These are phyloP conservation scores for Microsporum canis DNA, from an alignment of 2,329 filamentous ascomycete species.

Conservation along the genomic window DNA sequence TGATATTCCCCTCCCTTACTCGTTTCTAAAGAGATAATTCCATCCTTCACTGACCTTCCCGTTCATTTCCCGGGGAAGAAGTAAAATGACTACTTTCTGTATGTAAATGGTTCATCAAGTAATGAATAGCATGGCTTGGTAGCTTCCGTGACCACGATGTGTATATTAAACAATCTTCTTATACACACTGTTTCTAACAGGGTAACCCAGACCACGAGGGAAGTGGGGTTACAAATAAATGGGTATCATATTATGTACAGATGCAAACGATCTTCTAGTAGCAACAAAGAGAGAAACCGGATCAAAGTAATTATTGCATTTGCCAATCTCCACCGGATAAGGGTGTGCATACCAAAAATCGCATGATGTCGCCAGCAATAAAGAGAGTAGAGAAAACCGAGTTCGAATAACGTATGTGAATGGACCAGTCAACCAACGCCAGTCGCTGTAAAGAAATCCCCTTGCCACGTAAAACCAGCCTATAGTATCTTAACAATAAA, in stretches of 20 bases:
- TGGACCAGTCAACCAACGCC: neutral
- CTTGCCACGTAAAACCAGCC: neutral
- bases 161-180: neutral
- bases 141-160: neutral
- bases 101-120: neutral
- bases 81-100: neutral
- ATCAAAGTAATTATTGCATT: neutral
- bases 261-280: neutral
- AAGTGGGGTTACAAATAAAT: neutral
- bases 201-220: neutral
- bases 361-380: neutral
- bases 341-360: neutral
- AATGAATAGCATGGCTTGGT: neutral
- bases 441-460: neutral
- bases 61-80: neutral
- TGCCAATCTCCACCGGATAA: neutral
- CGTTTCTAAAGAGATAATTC: neutral
- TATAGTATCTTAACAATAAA: neutral
- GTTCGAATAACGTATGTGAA: neutral
- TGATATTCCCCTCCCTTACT: neutral
- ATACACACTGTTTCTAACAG: neutral
- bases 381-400: neutral
- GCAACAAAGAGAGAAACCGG: neutral
- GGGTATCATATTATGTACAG: slow-evolving; percentile 1
- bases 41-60: neutral